phyloP scores from a whole-genome alignment of 2,329 filamentous ascomycete species.

The Gaeumannomyces tritici region DNA sequence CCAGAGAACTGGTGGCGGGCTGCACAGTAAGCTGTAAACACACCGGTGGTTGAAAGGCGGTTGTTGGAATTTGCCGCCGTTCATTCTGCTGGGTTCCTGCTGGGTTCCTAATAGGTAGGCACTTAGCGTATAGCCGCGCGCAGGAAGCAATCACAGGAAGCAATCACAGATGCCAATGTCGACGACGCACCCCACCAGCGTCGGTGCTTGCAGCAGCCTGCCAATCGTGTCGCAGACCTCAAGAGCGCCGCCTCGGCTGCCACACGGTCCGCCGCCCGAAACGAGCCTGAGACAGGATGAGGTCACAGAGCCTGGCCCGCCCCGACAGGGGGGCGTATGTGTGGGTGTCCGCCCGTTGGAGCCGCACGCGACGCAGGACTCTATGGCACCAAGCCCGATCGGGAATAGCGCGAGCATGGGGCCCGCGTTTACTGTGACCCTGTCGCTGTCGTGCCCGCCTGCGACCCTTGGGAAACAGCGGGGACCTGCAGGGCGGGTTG shows the following conservation, averaged over 20 bases:
- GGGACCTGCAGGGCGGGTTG: not conserved
- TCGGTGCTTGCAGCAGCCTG: not conserved
- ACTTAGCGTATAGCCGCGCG: not conserved
- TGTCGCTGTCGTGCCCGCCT: not conserved
- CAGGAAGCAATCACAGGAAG: no score
- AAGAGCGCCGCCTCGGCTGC: slow-evolving; percentile 4
- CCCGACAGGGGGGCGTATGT: not conserved
- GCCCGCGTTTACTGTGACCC: not conserved
- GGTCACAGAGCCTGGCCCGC: slow-evolving; percentile 7
- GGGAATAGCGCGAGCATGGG: not conserved
- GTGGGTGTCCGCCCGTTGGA: not conserved
- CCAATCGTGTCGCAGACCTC: slow-evolving; percentile 2
- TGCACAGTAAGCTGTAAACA: no score
- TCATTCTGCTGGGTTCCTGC: no score
- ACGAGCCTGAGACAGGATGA: slow-evolving; percentile 14
- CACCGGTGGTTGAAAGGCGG: no score
- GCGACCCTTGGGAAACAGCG: not conserved
- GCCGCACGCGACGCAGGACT: not conserved
- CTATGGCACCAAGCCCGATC: not conserved
- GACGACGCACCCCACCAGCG: no score
- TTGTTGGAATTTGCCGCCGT: not conserved
- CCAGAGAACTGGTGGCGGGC: no score
- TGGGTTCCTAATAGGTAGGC: no score
- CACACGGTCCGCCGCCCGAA: slow-evolving; percentile 13
- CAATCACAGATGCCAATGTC: no score